Percentiles rank a stretch among this genome's conserved stretches.
These are phyloP conservation scores for Naganishia kalamii DNA, from an alignment of 768 basidiomycete species.

Conservation along the genomic window DNA sequence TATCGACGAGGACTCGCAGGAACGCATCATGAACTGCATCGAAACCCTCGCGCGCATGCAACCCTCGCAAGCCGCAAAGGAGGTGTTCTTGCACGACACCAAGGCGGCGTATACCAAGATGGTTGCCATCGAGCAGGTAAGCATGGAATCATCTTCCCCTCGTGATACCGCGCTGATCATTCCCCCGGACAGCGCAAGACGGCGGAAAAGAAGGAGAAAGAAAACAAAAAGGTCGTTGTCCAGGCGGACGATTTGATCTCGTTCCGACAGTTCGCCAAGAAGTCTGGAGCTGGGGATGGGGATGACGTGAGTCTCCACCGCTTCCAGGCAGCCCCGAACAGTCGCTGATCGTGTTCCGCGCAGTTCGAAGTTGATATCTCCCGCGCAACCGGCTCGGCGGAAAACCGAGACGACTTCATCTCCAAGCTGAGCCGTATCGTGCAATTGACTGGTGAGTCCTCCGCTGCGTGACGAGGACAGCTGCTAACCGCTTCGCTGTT, in stretches of 20 bases:
- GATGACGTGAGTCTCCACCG: constrained; percentile 48
- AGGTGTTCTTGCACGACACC: constrained; percentile 61
- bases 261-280: constrained; percentile 95
- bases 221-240: constrained; percentile 61
- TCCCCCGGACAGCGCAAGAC: constrained; percentile 64
- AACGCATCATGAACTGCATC: constrained; percentile 93
- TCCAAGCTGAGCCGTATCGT: constrained; percentile 88
- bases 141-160: background rate
- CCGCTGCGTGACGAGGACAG: background rate
- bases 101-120: constrained; percentile 88
- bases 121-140: constrained; percentile 87
- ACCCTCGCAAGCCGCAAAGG: constrained; percentile 57
- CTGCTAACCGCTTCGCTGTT: constrained; percentile 1
- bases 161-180: constrained; percentile 25
- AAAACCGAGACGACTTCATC: constrained; percentile 83
- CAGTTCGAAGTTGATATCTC: constrained; percentile 85
- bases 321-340: constrained; percentile 32
- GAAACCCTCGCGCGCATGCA: constrained; percentile 80
- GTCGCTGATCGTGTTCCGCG: constrained; percentile 46
- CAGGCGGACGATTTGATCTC: constrained; percentile 88
- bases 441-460: constrained; percentile 71
- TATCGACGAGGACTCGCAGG: constrained; percentile 97
- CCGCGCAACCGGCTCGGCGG: constrained; percentile 76
- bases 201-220: constrained; percentile 79
- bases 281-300: constrained; percentile 65